Evolutionary conservation across 202 grass and related monocot species (phyloP).

Genomic region (Carex arenaria): DNA sequence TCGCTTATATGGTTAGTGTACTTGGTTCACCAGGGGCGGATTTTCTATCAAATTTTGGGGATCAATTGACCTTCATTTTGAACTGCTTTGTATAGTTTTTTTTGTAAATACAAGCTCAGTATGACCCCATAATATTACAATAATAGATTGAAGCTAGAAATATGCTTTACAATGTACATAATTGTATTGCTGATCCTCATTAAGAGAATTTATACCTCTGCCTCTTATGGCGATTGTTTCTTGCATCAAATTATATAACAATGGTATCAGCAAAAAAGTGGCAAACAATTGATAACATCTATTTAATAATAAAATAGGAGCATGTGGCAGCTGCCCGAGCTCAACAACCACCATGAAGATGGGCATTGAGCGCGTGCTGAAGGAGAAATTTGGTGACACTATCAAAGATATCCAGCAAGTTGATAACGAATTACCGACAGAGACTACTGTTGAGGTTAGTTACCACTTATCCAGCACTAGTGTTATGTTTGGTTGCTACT

Average conservation of each 20-base stretch:
- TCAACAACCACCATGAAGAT: constrained; percentile 97
- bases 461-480: background rate
- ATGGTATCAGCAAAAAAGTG: background rate
- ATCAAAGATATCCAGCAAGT: constrained; percentile 73
- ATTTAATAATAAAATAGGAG: constrained; percentile 39
- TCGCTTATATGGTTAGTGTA: background rate
- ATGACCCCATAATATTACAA: background rate
- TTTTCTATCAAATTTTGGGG: background rate
- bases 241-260: background rate
- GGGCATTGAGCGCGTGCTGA: constrained; percentile 88
- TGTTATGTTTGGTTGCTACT: too few species aligned
- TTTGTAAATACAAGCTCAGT: background rate
- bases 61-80: background rate
- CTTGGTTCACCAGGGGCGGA: background rate
- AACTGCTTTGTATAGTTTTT: background rate
- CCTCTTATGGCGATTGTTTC: background rate
- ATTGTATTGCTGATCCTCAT: background rate
- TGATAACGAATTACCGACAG: constrained; percentile 33
- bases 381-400: constrained; percentile 90
- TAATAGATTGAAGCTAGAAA: background rate
- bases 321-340: constrained; percentile 87
- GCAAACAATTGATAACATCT: background rate
- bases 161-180: background rate
- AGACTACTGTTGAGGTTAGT: constrained; percentile 54
- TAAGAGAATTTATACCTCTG: background rate